These are phyloP conservation scores for Pichia eremophila DNA, from an alignment of 805 yeast genomes.

Conservation along the genomic window DNA sequence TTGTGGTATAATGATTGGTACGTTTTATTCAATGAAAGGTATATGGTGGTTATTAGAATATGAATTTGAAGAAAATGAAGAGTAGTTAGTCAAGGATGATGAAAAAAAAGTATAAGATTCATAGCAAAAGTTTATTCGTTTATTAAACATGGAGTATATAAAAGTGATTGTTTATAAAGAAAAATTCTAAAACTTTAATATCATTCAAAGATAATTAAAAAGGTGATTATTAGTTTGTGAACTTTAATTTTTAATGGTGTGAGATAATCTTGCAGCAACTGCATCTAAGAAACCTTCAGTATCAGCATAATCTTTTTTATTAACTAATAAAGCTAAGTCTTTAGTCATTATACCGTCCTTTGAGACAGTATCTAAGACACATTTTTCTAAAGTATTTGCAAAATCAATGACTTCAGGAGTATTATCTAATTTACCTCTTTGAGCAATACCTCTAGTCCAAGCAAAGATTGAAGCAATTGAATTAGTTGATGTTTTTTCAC, in stretches of 20 bases:
- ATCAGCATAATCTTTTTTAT: constrained; percentile 56
- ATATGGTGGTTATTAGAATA: constrained; percentile 35
- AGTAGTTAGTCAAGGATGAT: not conserved
- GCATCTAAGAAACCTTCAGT: constrained; percentile 73
- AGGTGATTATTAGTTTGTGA: constrained; percentile 4
- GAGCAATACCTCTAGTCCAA: constrained; percentile 77
- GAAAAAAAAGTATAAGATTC: not conserved
- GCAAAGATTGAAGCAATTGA: constrained; percentile 82
- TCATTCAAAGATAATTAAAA: not conserved
- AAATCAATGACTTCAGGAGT: constrained; percentile 65
- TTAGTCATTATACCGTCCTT: constrained; percentile 74
- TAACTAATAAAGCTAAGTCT: constrained; percentile 61
- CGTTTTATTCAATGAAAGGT: constrained; percentile 37
- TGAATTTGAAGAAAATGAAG: constrained; percentile 4
- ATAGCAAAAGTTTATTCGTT: not conserved
- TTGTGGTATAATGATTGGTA: constrained; percentile 33
- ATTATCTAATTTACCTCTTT: constrained; percentile 68
- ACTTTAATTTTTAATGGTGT: constrained; percentile 4
- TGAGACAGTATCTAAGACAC: constrained; percentile 65
- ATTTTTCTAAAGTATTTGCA: constrained; percentile 54
- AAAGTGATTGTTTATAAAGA: not conserved
- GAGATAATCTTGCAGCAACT: constrained; percentile 41
- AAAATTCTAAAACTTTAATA: not conserved
- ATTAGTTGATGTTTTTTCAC: constrained; percentile 76
- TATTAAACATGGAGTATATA: not conserved